Evolutionary conservation across 1,284 basidiomycete genomes (phyloP).

Genomic region (Ganoderma sinense): DNA sequence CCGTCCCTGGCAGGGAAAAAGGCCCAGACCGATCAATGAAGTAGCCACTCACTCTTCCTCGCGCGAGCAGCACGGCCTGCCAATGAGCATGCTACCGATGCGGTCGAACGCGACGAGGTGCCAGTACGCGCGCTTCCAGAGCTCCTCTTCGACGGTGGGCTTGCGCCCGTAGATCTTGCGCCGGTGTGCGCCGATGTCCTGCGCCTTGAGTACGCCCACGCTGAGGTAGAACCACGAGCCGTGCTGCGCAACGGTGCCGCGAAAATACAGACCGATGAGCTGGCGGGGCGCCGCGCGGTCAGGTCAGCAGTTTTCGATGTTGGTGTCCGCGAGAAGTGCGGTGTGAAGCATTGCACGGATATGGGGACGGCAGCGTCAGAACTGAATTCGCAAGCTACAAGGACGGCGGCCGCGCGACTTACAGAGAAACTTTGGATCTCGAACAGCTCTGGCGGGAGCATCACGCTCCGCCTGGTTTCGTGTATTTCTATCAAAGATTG

Average conservation of each 20-base stretch:
- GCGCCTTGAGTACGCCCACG: slow-evolving; percentile 52
- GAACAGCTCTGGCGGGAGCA: slow-evolving; percentile 40
- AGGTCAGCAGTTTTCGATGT: background rate
- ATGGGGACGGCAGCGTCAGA: slow-evolving; percentile 15
- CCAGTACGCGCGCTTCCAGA: slow-evolving; percentile 62
- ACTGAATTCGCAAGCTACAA: slow-evolving; percentile 2
- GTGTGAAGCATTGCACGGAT: slow-evolving; percentile 9
- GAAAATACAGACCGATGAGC: slow-evolving; percentile 42
- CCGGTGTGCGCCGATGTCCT: slow-evolving; percentile 54
- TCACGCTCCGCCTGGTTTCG: slow-evolving; percentile 32
- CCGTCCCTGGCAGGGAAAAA: background rate
- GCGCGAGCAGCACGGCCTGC: slow-evolving; percentile 73
- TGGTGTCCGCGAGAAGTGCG: background rate
- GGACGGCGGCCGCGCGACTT: slow-evolving; percentile 20
- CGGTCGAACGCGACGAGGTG: slow-evolving; percentile 66
- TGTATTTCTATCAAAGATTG: slow-evolving; percentile 30
- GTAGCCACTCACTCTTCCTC: slow-evolving; percentile 76
- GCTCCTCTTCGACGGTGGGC: slow-evolving; percentile 51
- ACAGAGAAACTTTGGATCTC: slow-evolving; percentile 43
- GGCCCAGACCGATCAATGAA: background rate
- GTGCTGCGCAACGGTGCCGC: slow-evolving; percentile 39
- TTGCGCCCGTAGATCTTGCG: slow-evolving; percentile 42
- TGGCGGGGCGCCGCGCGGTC: slow-evolving; percentile 29
- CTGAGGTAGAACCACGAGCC: slow-evolving; percentile 54
- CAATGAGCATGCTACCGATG: slow-evolving; percentile 69